These are phyloP conservation scores for Lactarius vividus DNA, from an alignment of 768 basidiomycete species.

Conservation along the genomic window DNA sequence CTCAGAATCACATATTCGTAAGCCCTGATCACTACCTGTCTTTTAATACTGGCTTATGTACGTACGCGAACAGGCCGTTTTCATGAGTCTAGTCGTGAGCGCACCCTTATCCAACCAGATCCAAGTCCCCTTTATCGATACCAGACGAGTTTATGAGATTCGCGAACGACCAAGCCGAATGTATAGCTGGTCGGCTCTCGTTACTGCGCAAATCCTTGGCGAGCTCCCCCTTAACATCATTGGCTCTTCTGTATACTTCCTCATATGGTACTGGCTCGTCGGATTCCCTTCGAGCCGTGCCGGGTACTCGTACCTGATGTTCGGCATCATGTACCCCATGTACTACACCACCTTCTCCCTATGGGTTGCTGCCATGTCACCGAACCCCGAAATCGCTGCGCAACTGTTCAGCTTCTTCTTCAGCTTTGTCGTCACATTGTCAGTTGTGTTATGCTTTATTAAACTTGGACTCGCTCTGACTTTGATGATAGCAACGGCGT, in stretches of 20 bases:
- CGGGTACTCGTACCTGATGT: slow-evolving; percentile 41
- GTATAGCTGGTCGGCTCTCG: slow-evolving; percentile 42
- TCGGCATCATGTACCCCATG: slow-evolving; percentile 40
- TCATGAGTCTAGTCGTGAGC: slow-evolving; percentile 36
- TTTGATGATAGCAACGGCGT: slow-evolving; percentile 42
- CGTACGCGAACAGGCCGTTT: slow-evolving; percentile 32
- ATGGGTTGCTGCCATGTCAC: slow-evolving; percentile 43
- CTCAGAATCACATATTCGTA: slow-evolving; percentile 45
- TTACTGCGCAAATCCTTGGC: slow-evolving; percentile 38
- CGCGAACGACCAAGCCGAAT: slow-evolving; percentile 44
- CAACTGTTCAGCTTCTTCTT: slow-evolving; percentile 41
- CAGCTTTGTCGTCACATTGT: slow-evolving; percentile 45
- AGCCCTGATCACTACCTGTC: slow-evolving; percentile 7
- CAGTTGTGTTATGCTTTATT: slow-evolving; percentile 18
- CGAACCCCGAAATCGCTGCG: slow-evolving; percentile 42
- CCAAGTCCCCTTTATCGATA: slow-evolving; percentile 41
- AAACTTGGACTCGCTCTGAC: neutral
- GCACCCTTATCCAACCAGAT: slow-evolving; percentile 42
- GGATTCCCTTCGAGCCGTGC: slow-evolving; percentile 40
- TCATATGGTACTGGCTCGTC: slow-evolving; percentile 51
- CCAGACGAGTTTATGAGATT: slow-evolving; percentile 40
- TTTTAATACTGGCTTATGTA: neutral
- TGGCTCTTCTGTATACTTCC: slow-evolving; percentile 41
- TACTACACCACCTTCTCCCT: slow-evolving; percentile 45
- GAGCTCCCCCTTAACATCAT: slow-evolving; percentile 47